Evolutionary conservation across 2,329 filamentous ascomycete genomes (phyloP), one percentile per base, ranked within the genome.

Genomic region (Calycina herbarum): DNA sequence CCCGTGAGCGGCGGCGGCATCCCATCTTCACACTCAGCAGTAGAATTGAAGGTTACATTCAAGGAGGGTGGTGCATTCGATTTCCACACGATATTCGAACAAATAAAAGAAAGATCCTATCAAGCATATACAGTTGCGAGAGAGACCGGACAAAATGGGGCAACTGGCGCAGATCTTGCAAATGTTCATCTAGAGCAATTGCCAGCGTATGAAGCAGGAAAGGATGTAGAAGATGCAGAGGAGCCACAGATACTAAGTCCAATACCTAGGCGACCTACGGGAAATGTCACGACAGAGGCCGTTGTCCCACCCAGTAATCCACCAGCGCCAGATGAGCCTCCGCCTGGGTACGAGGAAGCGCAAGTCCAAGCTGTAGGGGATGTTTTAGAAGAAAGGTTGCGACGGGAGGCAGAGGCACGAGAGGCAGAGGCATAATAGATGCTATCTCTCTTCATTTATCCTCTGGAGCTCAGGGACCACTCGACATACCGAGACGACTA

Each of bases 31-130:
- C 84, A 92, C 68, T 85, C 89, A 20, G 87, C 89, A 33, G 82
- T 97, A 56, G 92, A 95, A 73, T 78, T 96, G 70, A 93, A 91
- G 76, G 84, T 97, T 73, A 93, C 89, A 27, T 98, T 98, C 82
- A 94, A 93, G 76, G 94, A 98, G 68, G 94, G 94, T 56, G 94
- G 94, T n/a, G 94, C 94, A 66, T 95, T 91, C 77, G 93, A 97
- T 72, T 98, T 96, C 75, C 89, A 94, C 73, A 86, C 87, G 61
- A 86, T 86, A 62, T 97, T 94, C 74, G 92, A 96, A 73, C 84
- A 90, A 64, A 88, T 97, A 69, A 93, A 92, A 75, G 94, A 96
- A 75, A 86, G 93, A 6, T 80, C 97, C 64, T 85, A 90, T 69
- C 92, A 97, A 73, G 92, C 89, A 7, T 86, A 93, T 45, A 91